phyloP scores from a whole-genome alignment of 2,329 filamentous ascomycete genomes.

The Graphilbum fragrans region DNA sequence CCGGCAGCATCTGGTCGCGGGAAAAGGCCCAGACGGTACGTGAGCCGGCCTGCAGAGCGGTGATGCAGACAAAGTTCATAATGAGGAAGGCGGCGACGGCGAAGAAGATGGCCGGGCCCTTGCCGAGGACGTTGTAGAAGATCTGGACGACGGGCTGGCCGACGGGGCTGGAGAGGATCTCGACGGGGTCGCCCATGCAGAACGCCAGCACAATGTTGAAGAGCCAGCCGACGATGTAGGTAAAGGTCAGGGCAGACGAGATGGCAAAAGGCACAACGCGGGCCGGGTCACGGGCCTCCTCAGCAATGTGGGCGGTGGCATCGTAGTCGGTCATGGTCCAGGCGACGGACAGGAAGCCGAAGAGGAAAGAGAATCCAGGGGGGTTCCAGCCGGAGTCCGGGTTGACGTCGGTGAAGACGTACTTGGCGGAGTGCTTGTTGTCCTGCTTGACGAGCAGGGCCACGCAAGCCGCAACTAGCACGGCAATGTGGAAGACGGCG shows the following conservation, averaged over 20 bases:
- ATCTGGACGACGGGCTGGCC: conserved; percentile 42
- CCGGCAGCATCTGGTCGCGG: conserved; percentile 36
- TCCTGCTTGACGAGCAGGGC: conserved; percentile 36
- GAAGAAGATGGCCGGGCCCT: conserved; percentile 38
- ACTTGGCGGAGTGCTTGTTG: conserved; percentile 36
- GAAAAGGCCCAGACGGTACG: conserved; percentile 44
- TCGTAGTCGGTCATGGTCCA: conserved; percentile 46
- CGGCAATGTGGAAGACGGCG: conserved; percentile 41
- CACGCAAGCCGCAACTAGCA: conserved; percentile 37
- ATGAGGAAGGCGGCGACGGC: conserved; percentile 44
- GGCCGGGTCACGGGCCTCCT: conserved; percentile 26
- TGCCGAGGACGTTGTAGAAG: conserved; percentile 45
- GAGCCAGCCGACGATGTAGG: conserved; percentile 40
- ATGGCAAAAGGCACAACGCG: conserved; percentile 37
- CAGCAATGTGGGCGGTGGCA: conserved; percentile 28
- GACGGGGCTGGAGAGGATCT: conserved; percentile 31
- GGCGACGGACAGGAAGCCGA: conserved; percentile 45
- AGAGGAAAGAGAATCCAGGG: conserved; percentile 42
- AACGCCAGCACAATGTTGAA: conserved; percentile 48
- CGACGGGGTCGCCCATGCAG: conserved; percentile 38
- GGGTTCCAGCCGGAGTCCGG: conserved; percentile 40
- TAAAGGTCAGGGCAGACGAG: conserved; percentile 40
- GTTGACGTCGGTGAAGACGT: conserved; percentile 42
- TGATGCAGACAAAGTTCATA: conserved; percentile 47
- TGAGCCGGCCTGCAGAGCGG: conserved; percentile 39